Evolutionary conservation across 768 basidiomycete species (phyloP).

Genomic region (Tubosaeta sp.): DNA sequence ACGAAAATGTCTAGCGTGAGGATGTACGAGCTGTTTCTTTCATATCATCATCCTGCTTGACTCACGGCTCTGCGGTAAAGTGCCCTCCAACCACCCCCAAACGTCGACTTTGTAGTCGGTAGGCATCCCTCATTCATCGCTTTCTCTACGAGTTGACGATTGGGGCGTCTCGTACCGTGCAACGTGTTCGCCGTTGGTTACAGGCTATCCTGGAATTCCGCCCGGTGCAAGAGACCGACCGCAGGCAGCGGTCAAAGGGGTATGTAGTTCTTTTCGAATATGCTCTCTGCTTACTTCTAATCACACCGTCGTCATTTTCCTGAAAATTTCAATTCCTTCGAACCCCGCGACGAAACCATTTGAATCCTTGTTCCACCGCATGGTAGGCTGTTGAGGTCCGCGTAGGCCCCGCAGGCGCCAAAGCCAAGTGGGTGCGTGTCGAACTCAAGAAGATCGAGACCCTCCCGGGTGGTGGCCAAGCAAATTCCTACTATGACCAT

Average conservation of each 20-base stretch:
- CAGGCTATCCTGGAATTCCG: constrained; percentile 86
- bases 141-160: not conserved
- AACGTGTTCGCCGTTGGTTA: constrained; percentile 7
- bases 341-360: constrained; percentile 8
- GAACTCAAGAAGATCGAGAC: constrained; percentile 90
- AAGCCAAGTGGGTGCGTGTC: constrained; percentile 89
- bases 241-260: constrained; percentile 82
- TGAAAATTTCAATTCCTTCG: not conserved
- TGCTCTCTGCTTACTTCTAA: constrained; percentile 1
- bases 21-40: constrained; percentile 34
- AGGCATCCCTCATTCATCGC: constrained; percentile 16
- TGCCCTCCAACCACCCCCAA: constrained; percentile 80
- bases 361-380: not conserved
- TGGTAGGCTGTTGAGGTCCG: constrained; percentile 81
- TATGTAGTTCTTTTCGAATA: constrained; percentile 38
- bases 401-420: constrained; percentile 66
- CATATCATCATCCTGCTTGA: not conserved
- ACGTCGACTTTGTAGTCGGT: constrained; percentile 88
- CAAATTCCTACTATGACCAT: constrained; percentile 72
- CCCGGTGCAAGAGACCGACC: constrained; percentile 71
- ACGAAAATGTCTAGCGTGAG: constrained; percentile 40
- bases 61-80: constrained; percentile 35
- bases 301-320: not conserved
- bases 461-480: constrained; percentile 63
- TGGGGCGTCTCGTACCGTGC: not conserved